Base-by-base conservation (phyloP, 805 yeast genomes). In the Kodamaea restingae region DNA sequence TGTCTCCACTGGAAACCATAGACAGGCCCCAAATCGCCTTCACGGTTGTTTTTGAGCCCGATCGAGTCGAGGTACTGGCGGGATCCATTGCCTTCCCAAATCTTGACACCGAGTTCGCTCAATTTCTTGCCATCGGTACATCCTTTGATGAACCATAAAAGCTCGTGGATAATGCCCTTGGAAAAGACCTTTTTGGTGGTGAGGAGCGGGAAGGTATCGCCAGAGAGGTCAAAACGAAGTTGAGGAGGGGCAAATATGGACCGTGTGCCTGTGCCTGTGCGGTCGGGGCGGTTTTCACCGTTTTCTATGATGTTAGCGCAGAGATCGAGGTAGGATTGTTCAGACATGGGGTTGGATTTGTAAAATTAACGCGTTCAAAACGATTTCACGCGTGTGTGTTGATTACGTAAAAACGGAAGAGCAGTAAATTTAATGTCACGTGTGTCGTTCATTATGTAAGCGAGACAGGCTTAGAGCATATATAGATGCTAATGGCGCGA, bases 1-100 rank as follows among this genome's bases (percentile, higher is more conserved):
- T 93, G 98, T 54, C 99, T 80, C 99, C 99, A 93, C 63, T 93
- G 99, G 66, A 93, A 93, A 0, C 99, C 99, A 59, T 93, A 93
- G 2, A 93, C 97, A 1, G 99, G 98, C 1, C 99, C 99, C 50
- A 93, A 63, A 63, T 93, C 99, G 40, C 98, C 98, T 52, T 80
- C 96, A 43, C 88, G 71, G 56, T 96, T 80, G 43, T 84, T 71
- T 0, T 73, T 73, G 33, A 93, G 73, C 1, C 98, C 98, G 26
- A 88, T 64, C 3, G 78, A 73, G 58, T 93, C 97, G 39, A 93
- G 68, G 58, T 78, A 93, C 60, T 88, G 96, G 44, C 97, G 72
- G 26, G 95, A 85, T 8, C 98, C 98, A 59, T 93, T 93, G 12
- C 98, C 98, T 60, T 93, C 98, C 99, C 99, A 93, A 40, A 93